A percentile compares a stretch with the other conserved stretches of the same genome.
Evolutionary conservation across 2,329 filamentous ascomycete species (phyloP).

Genomic region (Ceratocystis eucalypticola): DNA sequence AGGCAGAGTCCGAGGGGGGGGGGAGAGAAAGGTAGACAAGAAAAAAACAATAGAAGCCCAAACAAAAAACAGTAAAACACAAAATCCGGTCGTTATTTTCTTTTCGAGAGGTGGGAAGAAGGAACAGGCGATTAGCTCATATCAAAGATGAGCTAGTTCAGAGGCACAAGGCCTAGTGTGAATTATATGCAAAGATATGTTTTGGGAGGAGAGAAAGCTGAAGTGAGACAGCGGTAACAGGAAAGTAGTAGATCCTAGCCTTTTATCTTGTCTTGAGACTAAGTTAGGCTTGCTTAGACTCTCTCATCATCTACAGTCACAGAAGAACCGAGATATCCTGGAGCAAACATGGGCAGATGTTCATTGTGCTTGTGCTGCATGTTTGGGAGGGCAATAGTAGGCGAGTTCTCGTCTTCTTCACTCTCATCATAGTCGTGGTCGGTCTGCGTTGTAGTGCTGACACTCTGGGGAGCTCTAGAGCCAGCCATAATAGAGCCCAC

Average conservation of each 20-base stretch:
- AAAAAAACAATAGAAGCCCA: not conserved
- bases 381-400: not conserved
- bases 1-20: not conserved
- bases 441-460: constrained; percentile 33
- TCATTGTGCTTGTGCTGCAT: not conserved
- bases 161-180: not conserved
- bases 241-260: not conserved
- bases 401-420: constrained; percentile 5
- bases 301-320: constrained; percentile 37
- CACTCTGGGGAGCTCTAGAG: not conserved
- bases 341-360: constrained; percentile 27
- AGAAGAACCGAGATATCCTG: constrained; percentile 39
- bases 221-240: not conserved
- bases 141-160: constrained; percentile 5
- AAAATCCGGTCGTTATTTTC: constrained; percentile 5
- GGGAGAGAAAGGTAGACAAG: not conserved
- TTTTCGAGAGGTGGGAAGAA: not conserved
- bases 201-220: not conserved
- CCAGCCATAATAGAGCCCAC: constrained; percentile 21
- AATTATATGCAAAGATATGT: constrained; percentile 18
- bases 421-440: constrained; percentile 16
- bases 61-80: not conserved
- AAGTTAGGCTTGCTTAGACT: not conserved
- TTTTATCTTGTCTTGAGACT: not conserved
- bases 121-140: not conserved